These are phyloP conservation scores for Magnolia sinica DNA, from an alignment of 164 flowering plant species.

Conservation along the genomic window DNA sequence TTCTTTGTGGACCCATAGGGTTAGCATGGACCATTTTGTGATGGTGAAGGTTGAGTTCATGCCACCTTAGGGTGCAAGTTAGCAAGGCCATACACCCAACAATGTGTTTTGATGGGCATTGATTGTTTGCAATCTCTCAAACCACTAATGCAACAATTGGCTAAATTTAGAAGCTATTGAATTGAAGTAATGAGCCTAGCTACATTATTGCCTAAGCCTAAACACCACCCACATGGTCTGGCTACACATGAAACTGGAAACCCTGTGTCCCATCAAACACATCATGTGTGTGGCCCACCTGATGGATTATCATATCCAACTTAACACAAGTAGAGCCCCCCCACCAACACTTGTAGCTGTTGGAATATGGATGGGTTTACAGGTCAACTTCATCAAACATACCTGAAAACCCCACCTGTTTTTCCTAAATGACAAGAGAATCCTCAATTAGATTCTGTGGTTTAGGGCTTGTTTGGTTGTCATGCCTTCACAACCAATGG, in stretches of 20 bases:
- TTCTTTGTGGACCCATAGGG: too few relatives aligned
- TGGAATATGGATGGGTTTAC: background rate
- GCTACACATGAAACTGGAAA: conserved; percentile 3
- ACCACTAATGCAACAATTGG: background rate
- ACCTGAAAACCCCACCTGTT: background rate
- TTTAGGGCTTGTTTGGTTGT: background rate
- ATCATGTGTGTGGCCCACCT: conserved; percentile 3
- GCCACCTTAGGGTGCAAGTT: background rate
- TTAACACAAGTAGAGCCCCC: background rate
- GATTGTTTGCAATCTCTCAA: background rate
- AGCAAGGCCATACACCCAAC: background rate
- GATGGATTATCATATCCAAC: background rate
- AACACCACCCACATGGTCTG: background rate
- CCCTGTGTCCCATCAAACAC: background rate
- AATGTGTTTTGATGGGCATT: background rate
- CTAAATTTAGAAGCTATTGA: conserved; percentile 5
- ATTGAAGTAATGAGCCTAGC: conserved; percentile 1
- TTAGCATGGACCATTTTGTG: too few relatives aligned
- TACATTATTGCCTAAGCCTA: background rate
- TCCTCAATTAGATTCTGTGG: background rate
- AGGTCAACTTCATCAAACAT: background rate
- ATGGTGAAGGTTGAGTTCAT: background rate
- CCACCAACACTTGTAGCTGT: background rate
- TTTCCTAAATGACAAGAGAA: background rate
- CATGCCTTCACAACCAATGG: background rate